Conservation (phyloP, 2,329 filamentous ascomycete genomes). For the Nannizzia gypsea region DNA sequence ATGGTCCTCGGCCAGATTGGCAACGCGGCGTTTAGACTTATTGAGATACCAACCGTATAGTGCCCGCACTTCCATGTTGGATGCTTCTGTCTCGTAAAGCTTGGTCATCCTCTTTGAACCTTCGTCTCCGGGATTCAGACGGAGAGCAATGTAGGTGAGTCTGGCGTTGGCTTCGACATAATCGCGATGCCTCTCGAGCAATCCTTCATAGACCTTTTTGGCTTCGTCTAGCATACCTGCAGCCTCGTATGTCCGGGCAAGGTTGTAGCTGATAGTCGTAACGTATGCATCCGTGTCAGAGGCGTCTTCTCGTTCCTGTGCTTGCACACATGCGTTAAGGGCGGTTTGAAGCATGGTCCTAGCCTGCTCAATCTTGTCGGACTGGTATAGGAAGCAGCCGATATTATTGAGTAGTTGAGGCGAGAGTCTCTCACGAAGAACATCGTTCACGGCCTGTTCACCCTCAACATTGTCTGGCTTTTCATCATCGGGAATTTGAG, state of each 20-base stretch:
- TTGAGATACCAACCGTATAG: conserved; percentile 94
- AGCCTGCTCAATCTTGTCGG: conserved; percentile 67
- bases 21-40: conserved; percentile 69
- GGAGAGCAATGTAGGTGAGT: conserved; percentile 78
- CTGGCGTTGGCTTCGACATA: conserved; percentile 87
- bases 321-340: conserved; percentile 71
- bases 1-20: conserved; percentile 74
- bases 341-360: conserved; percentile 88
- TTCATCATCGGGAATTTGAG: conserved; percentile 61
- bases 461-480: conserved; percentile 49
- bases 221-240: conserved; percentile 71
- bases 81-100: conserved; percentile 70
- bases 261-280: conserved; percentile 93
- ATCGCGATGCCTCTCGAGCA: conserved; percentile 73
- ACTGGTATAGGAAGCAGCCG: conserved; percentile 86
- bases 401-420: conserved; percentile 95
- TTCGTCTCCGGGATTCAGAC: conserved; percentile 68
- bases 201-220: conserved; percentile 72
- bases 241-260: conserved; percentile 85
- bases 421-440: conserved; percentile 65
- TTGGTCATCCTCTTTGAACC: conserved; percentile 77
- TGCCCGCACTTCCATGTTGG: conserved; percentile 81
- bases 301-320: conserved; percentile 60
- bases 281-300: conserved; percentile 83
- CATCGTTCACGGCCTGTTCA: conserved; percentile 43